Evolutionary conservation across 164 flowering plant genomes (phyloP).

Genomic region (Tetrastigma voinierianum): DNA sequence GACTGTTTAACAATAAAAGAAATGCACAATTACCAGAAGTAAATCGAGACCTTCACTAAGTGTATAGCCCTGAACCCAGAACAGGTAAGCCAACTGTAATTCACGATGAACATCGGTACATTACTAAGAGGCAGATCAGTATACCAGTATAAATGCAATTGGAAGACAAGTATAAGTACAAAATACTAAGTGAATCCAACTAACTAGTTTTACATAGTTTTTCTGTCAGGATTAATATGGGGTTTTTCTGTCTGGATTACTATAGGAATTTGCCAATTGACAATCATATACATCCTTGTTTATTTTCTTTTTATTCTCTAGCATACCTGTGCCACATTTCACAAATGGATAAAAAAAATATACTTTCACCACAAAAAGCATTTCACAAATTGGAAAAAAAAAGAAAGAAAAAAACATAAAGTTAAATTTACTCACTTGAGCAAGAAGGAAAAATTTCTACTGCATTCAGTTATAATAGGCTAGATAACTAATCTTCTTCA

Average conservation of each 20-base stretch:
- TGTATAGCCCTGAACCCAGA: conserved; percentile 88
- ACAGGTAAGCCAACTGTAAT: conserved; percentile 89
- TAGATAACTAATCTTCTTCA: background rate
- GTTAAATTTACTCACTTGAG: background rate
- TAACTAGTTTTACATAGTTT: background rate
- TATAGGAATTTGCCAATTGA: background rate
- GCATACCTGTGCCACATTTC: background rate
- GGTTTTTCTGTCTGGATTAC: too few species aligned
- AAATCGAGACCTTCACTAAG: conserved; percentile 61
- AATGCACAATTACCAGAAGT: conserved; percentile 43
- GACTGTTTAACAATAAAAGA: background rate
- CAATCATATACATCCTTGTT: background rate
- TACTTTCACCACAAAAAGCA: background rate
- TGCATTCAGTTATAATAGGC: background rate
- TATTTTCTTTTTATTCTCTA: background rate
- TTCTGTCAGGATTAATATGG: too few species aligned
- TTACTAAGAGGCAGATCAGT: background rate
- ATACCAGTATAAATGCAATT: background rate
- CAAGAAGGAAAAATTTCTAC: background rate
- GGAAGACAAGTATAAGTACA: background rate
- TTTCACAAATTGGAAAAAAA: background rate
- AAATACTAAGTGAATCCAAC: background rate
- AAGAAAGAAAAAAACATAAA: too few species aligned
- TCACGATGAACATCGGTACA: conserved; percentile 5
- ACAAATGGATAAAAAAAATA: background rate